phyloP scores from a whole-genome alignment of 2,329 filamentous ascomycete species.

The Penicillium aurantiogriseum region DNA sequence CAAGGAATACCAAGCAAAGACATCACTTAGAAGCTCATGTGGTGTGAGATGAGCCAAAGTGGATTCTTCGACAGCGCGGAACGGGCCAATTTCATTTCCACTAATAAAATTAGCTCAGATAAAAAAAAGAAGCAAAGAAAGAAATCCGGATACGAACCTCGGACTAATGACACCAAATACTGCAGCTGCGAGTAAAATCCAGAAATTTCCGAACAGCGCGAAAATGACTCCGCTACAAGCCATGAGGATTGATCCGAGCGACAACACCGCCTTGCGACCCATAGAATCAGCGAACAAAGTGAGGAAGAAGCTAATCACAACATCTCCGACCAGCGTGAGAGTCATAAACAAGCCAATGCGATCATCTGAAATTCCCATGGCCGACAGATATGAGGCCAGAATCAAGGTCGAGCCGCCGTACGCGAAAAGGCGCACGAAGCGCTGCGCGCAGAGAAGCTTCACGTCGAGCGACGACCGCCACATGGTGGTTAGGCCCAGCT shows the following conservation, averaged over 20 bases:
- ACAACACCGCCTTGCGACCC: conserved; percentile 56
- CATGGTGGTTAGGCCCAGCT: conserved; percentile 40
- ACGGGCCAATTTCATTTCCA: conserved; percentile 67
- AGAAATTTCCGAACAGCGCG: conserved; percentile 56
- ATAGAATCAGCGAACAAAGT: conserved; percentile 60
- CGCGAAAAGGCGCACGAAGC: conserved; percentile 59
- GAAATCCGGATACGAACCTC: conserved; percentile 33
- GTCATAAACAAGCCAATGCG: conserved; percentile 66
- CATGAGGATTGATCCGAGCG: conserved; percentile 58
- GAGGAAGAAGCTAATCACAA: conserved; percentile 56
- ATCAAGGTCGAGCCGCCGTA: conserved; percentile 62
- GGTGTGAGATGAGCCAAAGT: conserved; percentile 61
- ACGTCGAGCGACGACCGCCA: conserved; percentile 39
- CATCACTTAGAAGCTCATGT: conserved; percentile 56
- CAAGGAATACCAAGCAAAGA: conserved; percentile 62
- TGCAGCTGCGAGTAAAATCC: conserved; percentile 58
- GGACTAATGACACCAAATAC: conserved; percentile 62
- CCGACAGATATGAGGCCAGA: conserved; percentile 61
- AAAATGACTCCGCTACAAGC: conserved; percentile 56
- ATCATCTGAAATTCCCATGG: conserved; percentile 56
- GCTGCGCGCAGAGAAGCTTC: conserved; percentile 42
- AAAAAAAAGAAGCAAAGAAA: neutral
- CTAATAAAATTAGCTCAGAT: conserved; percentile 18
- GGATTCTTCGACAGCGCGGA: conserved; percentile 65
- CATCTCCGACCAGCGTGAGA: conserved; percentile 61